phyloP scores from a whole-genome alignment of 2,329 filamentous ascomycete species.

The Chrysoporthe cubensis region DNA sequence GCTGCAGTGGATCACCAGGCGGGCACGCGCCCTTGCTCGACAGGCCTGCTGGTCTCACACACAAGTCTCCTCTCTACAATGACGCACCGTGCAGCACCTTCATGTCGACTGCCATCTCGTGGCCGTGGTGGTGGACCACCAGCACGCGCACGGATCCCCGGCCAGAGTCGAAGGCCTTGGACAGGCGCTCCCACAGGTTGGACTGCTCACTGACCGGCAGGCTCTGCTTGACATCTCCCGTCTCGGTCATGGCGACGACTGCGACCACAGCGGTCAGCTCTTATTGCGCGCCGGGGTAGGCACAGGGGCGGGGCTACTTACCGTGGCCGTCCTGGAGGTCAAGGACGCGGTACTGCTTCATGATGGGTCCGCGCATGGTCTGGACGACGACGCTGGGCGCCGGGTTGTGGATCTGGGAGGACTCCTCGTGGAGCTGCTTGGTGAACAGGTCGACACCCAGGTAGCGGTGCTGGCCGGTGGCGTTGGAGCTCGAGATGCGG shows the following conservation, averaged over 20 bases:
- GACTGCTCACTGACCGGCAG: slow-evolving; percentile 95
- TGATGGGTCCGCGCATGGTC: slow-evolving; percentile 98
- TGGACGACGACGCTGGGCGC: slow-evolving; percentile 95
- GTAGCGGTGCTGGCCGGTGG: slow-evolving; percentile 99
- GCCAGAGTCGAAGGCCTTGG: slow-evolving; percentile 84
- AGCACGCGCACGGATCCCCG: slow-evolving; percentile 93
- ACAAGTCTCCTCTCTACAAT: slow-evolving; percentile 50
- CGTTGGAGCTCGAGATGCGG: slow-evolving; percentile 96
- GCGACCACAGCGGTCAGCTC: slow-evolving; percentile 21
- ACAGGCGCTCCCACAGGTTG: slow-evolving; percentile 79
- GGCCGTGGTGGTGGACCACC: slow-evolving; percentile 90
- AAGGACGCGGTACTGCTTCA: slow-evolving; percentile 99
- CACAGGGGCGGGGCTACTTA: slow-evolving; percentile 38
- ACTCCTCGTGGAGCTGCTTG: slow-evolving; percentile 99
- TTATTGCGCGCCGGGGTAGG: neutral
- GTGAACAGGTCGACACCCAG: slow-evolving; percentile 99
- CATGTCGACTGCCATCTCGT: slow-evolving; percentile 97
- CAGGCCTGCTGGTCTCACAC: neutral
- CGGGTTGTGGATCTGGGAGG: slow-evolving; percentile 95
- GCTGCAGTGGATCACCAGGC: slow-evolving; percentile 27
- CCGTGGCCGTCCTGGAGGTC: slow-evolving; percentile 85
- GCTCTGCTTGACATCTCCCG: slow-evolving; percentile 95
- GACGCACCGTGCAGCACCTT: slow-evolving; percentile 90
- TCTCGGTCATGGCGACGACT: slow-evolving; percentile 98
- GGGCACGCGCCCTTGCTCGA: neutral